Evolutionary conservation across 148 eudicot genomes (phyloP).

Genomic region (Camellia japonica): DNA sequence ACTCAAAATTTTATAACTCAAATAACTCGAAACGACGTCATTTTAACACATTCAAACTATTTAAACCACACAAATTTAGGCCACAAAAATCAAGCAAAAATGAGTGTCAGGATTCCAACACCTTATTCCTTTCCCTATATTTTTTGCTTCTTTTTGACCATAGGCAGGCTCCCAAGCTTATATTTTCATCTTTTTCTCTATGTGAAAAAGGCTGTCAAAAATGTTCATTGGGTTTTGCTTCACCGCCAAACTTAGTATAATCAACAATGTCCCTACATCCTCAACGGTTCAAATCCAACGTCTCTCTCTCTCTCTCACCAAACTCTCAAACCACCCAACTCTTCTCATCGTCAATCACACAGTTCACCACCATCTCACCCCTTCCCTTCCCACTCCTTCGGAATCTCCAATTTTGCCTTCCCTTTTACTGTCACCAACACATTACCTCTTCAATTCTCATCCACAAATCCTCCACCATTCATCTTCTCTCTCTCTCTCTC

Average conservation of each 20-base stretch:
- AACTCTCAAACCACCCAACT: background rate
- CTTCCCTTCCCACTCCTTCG: background rate
- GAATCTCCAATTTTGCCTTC: background rate
- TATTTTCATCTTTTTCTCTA: no score
- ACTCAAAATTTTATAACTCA: no score
- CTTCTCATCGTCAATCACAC: background rate
- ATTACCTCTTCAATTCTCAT: constrained; percentile 9
- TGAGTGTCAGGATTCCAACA: no score
- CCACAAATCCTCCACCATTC: constrained; percentile 1
- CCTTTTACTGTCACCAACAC: background rate
- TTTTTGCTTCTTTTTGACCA: no score
- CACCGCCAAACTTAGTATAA: constrained; percentile 23
- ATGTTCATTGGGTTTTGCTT: constrained; percentile 11
- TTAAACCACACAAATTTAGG: no score
- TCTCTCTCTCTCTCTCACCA: constrained; percentile 11
- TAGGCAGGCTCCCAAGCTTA: no score
- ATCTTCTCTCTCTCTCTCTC: background rate
- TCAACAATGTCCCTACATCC: constrained; percentile 22
- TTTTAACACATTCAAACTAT: no score
- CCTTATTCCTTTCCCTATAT: no score
- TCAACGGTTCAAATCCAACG: constrained; percentile 20
- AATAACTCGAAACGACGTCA: no score
- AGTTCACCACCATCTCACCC: constrained; percentile 5
- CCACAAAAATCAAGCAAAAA: no score
- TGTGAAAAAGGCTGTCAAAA: background rate